These are phyloP conservation scores for Emmonsiellopsis sp. DNA, from an alignment of 2,329 filamentous ascomycete species.

Conservation along the genomic window DNA sequence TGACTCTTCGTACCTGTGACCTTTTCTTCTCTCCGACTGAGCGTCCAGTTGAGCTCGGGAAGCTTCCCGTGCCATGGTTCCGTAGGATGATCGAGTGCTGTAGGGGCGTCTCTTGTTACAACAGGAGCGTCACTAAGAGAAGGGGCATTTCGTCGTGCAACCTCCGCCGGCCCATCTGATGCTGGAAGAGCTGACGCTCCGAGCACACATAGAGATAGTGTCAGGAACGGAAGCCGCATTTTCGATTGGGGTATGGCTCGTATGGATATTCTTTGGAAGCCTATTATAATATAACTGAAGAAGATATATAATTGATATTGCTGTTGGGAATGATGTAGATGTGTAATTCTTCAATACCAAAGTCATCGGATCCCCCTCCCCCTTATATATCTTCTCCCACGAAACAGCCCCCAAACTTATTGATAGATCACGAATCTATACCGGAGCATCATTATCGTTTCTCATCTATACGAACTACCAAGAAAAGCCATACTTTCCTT, in stretches of 20 bases:
- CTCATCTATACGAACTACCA: not conserved
- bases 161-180: not conserved
- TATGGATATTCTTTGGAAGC: not conserved
- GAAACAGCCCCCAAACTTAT: not conserved
- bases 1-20: too few species aligned
- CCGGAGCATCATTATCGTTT: not conserved
- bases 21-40: not conserved
- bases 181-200: not conserved
- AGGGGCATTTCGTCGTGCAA: not conserved
- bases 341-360: not conserved
- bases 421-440: not conserved
- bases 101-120: not conserved
- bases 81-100: not conserved
- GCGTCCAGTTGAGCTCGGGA: not conserved
- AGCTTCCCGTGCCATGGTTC: constrained; percentile 2
- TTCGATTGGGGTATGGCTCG: not conserved
- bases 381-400: not conserved
- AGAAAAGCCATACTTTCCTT: too few species aligned
- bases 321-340: not conserved
- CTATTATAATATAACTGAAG: not conserved
- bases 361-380: not conserved
- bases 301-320: not conserved
- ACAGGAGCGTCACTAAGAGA: not conserved
- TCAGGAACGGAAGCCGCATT: not conserved
- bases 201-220: not conserved